Evolutionary conservation across 352 stramenopile genomes (phyloP), one percentile per base, ranked within the genome.

Genomic region (Globisporangium perplexum): DNA sequence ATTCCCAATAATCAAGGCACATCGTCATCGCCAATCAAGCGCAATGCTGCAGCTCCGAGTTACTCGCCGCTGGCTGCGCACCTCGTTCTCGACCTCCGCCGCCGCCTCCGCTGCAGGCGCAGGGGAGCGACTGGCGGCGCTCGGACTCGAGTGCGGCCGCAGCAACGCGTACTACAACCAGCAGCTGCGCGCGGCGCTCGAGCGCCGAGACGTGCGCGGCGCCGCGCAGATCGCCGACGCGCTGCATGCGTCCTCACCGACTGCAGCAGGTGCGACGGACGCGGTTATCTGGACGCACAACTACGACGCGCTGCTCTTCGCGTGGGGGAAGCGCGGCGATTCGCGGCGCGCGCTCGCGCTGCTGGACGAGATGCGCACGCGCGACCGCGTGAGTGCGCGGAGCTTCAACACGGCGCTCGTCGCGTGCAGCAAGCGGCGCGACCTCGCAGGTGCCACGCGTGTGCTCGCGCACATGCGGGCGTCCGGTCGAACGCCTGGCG

Each of bases 371-470:
- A 84, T 92, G 70, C 55, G 73, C 30, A 44, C 30, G 18, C 59
- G 67, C 36, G 43, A 67, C 3, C 69, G 72, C 35, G 74, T 70
- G 11, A 68, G 71, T 33, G 53, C 65, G 26, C 66, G 71, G 39
- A 85, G 72, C 52, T 89, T 89, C 50, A 73, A 92, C 57, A 82
- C 82, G 17, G 77, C 61, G n/a, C 72, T 92, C 36, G 78, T 79
- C 52, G 77, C 71, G 31, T 92, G 78, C 51, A 84, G 77, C 51
- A 69, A 71, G 10, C 56, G 57, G 8, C 57, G 71, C 10, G 61
- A 82, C 55, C 28, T 90, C 53, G 57, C 62, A 1, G 57, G 60
- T 35, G 81, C 66, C 0, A 58, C 47, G 20, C 47, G 54, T 14
- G 73, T 90, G 28, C 23, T 88, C 10, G 42, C 65, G 31, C 60